A percentile compares a stretch with the other conserved stretches of the same genome.
Evolutionary conservation across 2,329 filamentous ascomycete genomes (phyloP).

Genomic region (Hypoxylon sp.): DNA sequence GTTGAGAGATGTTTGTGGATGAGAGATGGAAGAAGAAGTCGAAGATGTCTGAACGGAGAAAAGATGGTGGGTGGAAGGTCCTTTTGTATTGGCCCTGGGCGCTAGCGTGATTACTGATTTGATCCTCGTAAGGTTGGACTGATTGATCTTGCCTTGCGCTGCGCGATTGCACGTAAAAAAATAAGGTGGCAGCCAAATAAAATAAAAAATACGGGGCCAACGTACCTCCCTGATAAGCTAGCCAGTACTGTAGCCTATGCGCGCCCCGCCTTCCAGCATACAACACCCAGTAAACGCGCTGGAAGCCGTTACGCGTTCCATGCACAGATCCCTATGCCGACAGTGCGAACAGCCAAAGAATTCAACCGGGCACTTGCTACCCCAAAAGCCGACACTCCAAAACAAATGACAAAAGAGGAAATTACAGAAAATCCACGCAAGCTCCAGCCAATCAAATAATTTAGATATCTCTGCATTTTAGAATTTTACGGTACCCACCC

Average conservation of each 20-base stretch:
- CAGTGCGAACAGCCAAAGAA: slow-evolving; percentile 16
- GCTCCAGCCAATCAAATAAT: slow-evolving; percentile 40
- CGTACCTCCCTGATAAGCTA: slow-evolving; percentile 29
- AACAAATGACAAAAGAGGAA: slow-evolving; percentile 40
- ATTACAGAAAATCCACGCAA: slow-evolving; percentile 14
- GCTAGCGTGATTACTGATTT: slow-evolving; percentile 72
- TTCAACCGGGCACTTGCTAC: background rate
- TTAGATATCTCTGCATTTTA: slow-evolving; percentile 24
- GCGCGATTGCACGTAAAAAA: slow-evolving; percentile 35
- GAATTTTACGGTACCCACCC: slow-evolving; percentile 13
- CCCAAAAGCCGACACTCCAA: slow-evolving; percentile 22
- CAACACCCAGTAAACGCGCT: slow-evolving; percentile 34
- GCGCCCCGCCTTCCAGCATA: slow-evolving; percentile 28
- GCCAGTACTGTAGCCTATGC: background rate
- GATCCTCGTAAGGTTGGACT: slow-evolving; percentile 45
- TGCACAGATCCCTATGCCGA: slow-evolving; percentile 20
- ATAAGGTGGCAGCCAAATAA: slow-evolving; percentile 26
- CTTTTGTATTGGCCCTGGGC: slow-evolving; percentile 74
- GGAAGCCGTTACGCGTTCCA: slow-evolving; percentile 38
- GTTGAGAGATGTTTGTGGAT: slow-evolving; percentile 54
- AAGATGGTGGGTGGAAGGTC: slow-evolving; percentile 66
- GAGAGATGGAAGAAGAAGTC: slow-evolving; percentile 53
- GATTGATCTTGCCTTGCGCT: slow-evolving; percentile 47
- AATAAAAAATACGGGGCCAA: slow-evolving; percentile 19
- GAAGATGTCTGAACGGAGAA: slow-evolving; percentile 63